phyloP scores from a whole-genome alignment of 306 rosid species.

The Sicyos edulis region DNA sequence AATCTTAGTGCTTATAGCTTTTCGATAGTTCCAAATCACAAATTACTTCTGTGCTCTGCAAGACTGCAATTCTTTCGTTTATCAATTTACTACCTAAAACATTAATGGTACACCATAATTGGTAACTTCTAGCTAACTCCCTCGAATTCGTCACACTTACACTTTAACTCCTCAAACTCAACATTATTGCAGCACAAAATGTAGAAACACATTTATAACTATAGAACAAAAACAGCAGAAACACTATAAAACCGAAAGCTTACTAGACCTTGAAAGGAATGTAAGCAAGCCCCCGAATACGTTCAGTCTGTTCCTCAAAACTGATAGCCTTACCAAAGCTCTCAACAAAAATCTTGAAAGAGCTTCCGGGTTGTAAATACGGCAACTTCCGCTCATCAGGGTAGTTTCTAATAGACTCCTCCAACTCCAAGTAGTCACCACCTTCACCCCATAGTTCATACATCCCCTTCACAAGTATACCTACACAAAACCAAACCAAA shows the following conservation, averaged over 20 bases:
- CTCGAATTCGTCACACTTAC: background rate
- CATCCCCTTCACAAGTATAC: slow-evolving; percentile 92
- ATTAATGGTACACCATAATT: too few relatives aligned
- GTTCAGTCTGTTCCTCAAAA: slow-evolving; percentile 60
- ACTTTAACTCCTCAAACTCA: background rate
- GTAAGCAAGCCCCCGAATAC: slow-evolving; percentile 56
- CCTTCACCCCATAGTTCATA: slow-evolving; percentile 97
- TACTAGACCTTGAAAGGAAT: slow-evolving; percentile 73
- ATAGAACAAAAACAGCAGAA: background rate
- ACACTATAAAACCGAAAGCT: background rate
- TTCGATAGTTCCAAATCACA: too few relatives aligned
- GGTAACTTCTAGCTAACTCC: background rate
- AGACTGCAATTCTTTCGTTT: too few relatives aligned
- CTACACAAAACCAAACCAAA: slow-evolving; percentile 29
- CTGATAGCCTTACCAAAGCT: slow-evolving; percentile 74
- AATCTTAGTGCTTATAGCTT: too few relatives aligned
- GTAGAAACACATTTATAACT: background rate
- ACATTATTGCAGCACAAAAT: background rate
- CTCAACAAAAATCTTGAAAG: slow-evolving; percentile 81
- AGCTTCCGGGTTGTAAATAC: slow-evolving; percentile 52
- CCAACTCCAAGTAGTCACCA: slow-evolving; percentile 59
- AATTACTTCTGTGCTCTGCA: too few relatives aligned
- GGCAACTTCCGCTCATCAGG: slow-evolving; percentile 72
- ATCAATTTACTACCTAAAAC: too few relatives aligned
- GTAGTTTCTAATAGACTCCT: slow-evolving; percentile 50